Percentiles rank a stretch among this genome's conserved stretches.
Evolutionary conservation across 202 grass and related monocot genomes (phyloP).

Genomic region (Tripidium arundinaceum): DNA sequence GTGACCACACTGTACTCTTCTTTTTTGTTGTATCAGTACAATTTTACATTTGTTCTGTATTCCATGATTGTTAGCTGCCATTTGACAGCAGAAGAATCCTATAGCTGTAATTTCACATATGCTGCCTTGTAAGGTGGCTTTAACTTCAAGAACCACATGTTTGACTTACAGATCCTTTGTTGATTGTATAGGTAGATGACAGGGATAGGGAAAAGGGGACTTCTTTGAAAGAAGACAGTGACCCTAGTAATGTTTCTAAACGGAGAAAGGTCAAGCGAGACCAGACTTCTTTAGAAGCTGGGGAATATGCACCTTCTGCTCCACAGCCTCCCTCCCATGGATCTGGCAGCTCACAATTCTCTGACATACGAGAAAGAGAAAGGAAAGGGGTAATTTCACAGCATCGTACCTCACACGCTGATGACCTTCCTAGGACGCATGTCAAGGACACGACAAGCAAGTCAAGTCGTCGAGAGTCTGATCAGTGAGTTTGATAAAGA

Average conservation of each 20-base stretch:
- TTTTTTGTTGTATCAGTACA: not conserved
- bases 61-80: not conserved
- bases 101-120: not conserved
- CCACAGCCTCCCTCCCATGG: conserved; percentile 51
- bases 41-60: conserved; percentile 2
- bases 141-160: conserved; percentile 7
- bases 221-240: conserved; percentile 67
- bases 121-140: conserved; percentile 15
- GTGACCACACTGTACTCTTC: not conserved
- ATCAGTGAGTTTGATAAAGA: conserved; percentile 66
- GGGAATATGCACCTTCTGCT: conserved; percentile 66
- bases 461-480: conserved; percentile 74
- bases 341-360: conserved; percentile 39
- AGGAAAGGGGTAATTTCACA: conserved; percentile 68
- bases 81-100: not conserved
- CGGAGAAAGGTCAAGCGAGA: conserved; percentile 79
- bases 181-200: conserved; percentile 67
- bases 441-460: conserved; percentile 80
- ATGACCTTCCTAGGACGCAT: conserved; percentile 74
- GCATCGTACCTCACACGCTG: conserved; percentile 58
- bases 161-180: conserved; percentile 26
- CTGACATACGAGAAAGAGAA: conserved; percentile 78
- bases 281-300: conserved; percentile 65
- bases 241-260: conserved; percentile 62
- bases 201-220: conserved; percentile 78